Conservation (phyloP, 805 yeast genomes). For the Millerago galiae region DNA sequence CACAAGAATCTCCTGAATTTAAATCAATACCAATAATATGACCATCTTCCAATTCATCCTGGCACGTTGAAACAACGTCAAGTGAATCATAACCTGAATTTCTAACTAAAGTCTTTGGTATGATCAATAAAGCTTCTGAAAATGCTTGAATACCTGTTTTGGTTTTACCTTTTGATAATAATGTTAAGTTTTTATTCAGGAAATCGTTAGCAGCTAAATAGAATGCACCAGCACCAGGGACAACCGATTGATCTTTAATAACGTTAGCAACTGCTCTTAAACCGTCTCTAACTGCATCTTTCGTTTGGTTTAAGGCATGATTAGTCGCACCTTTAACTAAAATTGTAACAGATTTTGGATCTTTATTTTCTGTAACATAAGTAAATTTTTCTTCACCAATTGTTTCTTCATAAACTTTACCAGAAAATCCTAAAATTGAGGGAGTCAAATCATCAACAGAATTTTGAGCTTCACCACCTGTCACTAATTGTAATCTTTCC, state of each 20-base stretch:
- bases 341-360: constrained; percentile 88
- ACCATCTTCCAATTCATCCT: constrained; percentile 79
- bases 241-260: constrained; percentile 72
- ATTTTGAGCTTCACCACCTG: constrained; percentile 98
- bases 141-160: constrained; percentile 91
- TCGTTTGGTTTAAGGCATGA: constrained; percentile 83
- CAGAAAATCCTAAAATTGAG: constrained; percentile 77
- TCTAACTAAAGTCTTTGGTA: constrained; percentile 88
- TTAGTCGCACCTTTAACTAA: constrained; percentile 90
- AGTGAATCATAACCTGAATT: constrained; percentile 93
- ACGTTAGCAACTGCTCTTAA: constrained; percentile 91
- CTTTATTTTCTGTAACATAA: constrained; percentile 81
- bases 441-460: constrained; percentile 90
- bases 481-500: constrained; percentile 94
- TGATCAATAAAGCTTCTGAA: constrained; percentile 82
- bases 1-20: constrained; percentile 90
- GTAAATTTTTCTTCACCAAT: constrained; percentile 98
- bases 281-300: constrained; percentile 97
- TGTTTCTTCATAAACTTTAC: constrained; percentile 84
- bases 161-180: constrained; percentile 70
- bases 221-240: constrained; percentile 98
- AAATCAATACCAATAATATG: constrained; percentile 87
- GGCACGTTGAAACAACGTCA: constrained; percentile 82
- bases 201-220: constrained; percentile 76
- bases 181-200: constrained; percentile 45